Evolutionary conservation across 441 rosid genomes (phyloP).

Genomic region (Erysimum cheiri): DNA sequence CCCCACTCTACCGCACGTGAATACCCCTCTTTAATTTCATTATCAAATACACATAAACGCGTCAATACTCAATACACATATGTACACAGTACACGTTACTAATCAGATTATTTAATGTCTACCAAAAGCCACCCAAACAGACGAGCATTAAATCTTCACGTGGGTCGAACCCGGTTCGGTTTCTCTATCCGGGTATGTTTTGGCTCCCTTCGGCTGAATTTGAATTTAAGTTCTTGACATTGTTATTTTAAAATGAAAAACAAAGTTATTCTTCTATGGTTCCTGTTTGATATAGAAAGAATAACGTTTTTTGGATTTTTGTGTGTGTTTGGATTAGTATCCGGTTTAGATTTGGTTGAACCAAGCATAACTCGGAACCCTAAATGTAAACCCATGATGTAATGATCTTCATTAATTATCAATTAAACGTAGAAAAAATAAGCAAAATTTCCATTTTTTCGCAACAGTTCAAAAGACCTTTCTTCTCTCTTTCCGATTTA

Average conservation of each 20-base stretch:
- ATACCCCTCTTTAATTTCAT: background rate
- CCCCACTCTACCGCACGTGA: slow-evolving; percentile 37
- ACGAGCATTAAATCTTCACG: slow-evolving; percentile 2
- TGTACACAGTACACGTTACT: slow-evolving; percentile 37
- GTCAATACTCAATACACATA: slow-evolving; percentile 9
- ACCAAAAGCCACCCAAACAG: slow-evolving; percentile 20
- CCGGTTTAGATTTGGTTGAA: slow-evolving; percentile 7
- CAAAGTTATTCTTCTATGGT: background rate
- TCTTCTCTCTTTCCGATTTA: slow-evolving; percentile 24
- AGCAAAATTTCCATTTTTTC: slow-evolving; percentile 20
- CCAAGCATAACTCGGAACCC: background rate
- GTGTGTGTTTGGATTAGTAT: background rate
- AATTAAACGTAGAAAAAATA: slow-evolving; percentile 13
- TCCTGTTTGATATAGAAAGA: background rate
- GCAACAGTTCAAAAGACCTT: slow-evolving; percentile 9
- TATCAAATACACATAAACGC: slow-evolving; percentile 11
- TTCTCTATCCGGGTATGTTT: background rate
- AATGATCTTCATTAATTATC: background rate
- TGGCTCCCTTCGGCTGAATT: background rate
- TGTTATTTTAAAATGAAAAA: background rate
- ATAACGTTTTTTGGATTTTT: background rate
- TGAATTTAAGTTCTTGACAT: too few relatives aligned
- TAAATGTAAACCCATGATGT: background rate
- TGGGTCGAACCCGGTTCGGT: slow-evolving; percentile 30
- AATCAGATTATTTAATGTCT: slow-evolving; percentile 1